A percentile compares a stretch with the other conserved stretches of the same genome.
These are phyloP conservation scores for Paraphysoderma sedebokerense DNA, from an alignment of 371 early-diverging fungal species.

Conservation along the genomic window DNA sequence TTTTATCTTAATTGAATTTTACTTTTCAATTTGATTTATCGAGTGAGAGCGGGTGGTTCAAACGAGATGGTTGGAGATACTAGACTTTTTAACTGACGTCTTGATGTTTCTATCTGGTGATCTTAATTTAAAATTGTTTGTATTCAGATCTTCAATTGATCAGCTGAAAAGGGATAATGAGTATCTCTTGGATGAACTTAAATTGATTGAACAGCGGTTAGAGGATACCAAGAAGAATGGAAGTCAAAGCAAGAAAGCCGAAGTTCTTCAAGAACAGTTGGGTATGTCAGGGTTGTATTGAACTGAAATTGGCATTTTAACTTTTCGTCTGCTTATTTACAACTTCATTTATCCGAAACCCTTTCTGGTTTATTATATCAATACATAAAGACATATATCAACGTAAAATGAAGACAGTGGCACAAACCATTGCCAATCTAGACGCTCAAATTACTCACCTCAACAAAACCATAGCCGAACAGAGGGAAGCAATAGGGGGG, in stretches of 20 bases:
- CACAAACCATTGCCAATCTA: constrained; percentile 16
- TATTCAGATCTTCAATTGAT: constrained; percentile 19
- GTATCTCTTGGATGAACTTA: constrained; percentile 21
- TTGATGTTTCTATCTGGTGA: no score
- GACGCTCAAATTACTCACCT: constrained; percentile 13
- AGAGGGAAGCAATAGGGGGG: constrained; percentile 7
- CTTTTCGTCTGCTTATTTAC: not conserved
- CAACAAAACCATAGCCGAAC: constrained; percentile 13
- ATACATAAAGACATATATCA: not conserved
- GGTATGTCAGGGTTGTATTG: no score
- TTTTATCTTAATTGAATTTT: not conserved
- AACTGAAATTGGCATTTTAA: no score
- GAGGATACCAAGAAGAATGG: constrained; percentile 21
- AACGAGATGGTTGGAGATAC: no score
- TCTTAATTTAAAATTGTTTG: not conserved
- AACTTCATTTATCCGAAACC: not conserved
- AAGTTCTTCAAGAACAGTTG: constrained; percentile 24
- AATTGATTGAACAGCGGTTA: constrained; percentile 18
- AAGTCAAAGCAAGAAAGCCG: constrained; percentile 23
- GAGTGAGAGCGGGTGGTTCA: not conserved
- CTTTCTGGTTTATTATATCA: not conserved
- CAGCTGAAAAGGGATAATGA: constrained; percentile 27
- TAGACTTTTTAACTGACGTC: no score
- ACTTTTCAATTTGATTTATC: not conserved
- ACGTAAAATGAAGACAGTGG: not conserved